Conservation (phyloP, 2,329 filamentous ascomycete genomes). For the Sporothrix sp. region DNA sequence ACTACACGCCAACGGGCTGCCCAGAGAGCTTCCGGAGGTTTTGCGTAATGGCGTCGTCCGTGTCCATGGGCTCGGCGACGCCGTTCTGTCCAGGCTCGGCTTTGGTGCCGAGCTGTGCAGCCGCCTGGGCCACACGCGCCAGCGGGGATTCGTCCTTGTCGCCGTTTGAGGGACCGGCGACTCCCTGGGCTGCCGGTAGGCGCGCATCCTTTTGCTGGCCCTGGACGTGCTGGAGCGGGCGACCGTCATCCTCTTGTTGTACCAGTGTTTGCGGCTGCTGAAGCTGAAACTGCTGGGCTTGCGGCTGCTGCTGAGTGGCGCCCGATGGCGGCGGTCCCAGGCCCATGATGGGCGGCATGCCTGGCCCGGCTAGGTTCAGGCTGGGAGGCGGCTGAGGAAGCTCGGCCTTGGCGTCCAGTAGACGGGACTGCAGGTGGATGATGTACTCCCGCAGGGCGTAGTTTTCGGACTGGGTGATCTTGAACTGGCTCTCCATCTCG, state of each 20-base stretch:
- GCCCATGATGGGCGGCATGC: background rate
- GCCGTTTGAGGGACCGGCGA: background rate
- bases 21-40: constrained; percentile 2
- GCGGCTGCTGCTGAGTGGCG: constrained; percentile 11
- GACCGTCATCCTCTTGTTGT: background rate
- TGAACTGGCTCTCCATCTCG: constrained; percentile 66
- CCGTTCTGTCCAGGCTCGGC: background rate
- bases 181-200: background rate
- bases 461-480: constrained; percentile 78
- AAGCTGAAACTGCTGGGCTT: constrained; percentile 1
- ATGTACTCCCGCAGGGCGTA: constrained; percentile 88
- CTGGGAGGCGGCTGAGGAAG: constrained; percentile 75
- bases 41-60: background rate
- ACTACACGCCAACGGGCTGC: background rate
- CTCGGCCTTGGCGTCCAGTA: constrained; percentile 76
- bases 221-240: background rate
- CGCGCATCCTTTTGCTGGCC: background rate
- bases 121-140: constrained; percentile 41
- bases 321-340: constrained; percentile 7
- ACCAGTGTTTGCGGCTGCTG: background rate
- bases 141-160: constrained; percentile 24
- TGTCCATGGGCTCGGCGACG: constrained; percentile 12
- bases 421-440: constrained; percentile 74
- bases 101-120: constrained; percentile 22
- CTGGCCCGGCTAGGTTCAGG: constrained; percentile 49